A percentile compares a stretch with the other conserved stretches of the same genome.
These are phyloP conservation scores for Clohesyomyces aquaticus DNA, from an alignment of 495 filamentous ascomycete species.

Conservation along the genomic window DNA sequence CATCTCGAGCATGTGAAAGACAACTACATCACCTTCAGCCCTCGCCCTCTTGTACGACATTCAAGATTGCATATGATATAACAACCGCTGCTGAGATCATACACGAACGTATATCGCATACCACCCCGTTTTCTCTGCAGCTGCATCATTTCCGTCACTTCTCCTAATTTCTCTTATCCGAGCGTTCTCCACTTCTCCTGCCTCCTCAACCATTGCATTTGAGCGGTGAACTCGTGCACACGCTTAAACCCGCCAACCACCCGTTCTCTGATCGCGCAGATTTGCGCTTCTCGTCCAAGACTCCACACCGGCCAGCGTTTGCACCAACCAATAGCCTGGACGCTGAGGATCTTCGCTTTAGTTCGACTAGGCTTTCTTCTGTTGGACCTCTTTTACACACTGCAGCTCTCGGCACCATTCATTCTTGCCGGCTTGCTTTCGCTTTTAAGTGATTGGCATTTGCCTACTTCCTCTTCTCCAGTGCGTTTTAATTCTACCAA, in stretches of 20 bases:
- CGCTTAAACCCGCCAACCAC: conserved; percentile 22
- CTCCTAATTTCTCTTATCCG: conserved; percentile 24
- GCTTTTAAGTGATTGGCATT: neutral
- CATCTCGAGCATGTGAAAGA: conserved; percentile 29
- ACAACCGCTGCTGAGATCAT: neutral
- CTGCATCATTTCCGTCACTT: conserved; percentile 16
- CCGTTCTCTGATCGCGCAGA: conserved; percentile 3
- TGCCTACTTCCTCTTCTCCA: neutral
- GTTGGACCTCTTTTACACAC: neutral
- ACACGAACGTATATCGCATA: conserved; percentile 11
- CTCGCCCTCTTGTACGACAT: conserved; percentile 18
- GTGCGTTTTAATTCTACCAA: neutral
- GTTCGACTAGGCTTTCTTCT: conserved; percentile 9
- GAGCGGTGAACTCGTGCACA: conserved; percentile 30
- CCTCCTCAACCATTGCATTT: neutral
- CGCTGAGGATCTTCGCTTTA: conserved; percentile 6
- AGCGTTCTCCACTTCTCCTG: conserved; percentile 1
- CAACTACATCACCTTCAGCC: conserved; percentile 22
- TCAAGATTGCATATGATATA: neutral
- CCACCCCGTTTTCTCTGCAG: conserved; percentile 2
- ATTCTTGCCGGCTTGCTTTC: conserved; percentile 1
- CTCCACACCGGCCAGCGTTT: conserved; percentile 13
- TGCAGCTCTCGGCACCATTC: neutral
- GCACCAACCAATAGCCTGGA: conserved; percentile 12
- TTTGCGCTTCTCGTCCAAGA: conserved; percentile 20